Evolutionary conservation across 306 rosid genomes (phyloP).

Genomic region (Dicorynia guianensis): DNA sequence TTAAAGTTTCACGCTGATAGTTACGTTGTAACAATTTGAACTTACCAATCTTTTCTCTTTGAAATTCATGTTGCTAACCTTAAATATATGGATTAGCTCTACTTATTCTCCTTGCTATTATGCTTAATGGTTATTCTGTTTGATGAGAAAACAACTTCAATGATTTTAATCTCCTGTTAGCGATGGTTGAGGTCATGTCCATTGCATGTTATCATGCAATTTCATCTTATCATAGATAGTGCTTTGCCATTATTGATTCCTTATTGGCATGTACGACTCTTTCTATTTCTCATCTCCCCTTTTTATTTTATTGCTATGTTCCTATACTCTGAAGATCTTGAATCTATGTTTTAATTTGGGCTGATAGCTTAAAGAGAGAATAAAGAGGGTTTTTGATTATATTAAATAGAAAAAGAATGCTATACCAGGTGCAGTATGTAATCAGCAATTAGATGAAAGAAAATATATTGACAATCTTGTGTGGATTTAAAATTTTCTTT

Average conservation of each 20-base stretch:
- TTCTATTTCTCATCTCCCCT: too few species aligned
- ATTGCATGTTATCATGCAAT: constrained; percentile 2
- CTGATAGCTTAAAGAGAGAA: constrained; percentile 28
- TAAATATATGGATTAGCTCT: neutral
- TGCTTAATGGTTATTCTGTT: neutral
- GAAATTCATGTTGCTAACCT: neutral
- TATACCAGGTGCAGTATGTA: neutral
- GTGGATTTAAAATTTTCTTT: too few species aligned
- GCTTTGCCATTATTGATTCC: too few species aligned
- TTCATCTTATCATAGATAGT: too few species aligned
- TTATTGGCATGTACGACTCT: too few species aligned
- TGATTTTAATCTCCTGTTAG: constrained; percentile 18
- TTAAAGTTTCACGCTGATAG: too few species aligned
- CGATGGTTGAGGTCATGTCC: constrained; percentile 29
- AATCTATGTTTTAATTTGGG: neutral
- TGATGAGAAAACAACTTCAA: constrained; percentile 31
- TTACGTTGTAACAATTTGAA: too few species aligned
- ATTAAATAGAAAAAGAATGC: neutral
- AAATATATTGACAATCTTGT: neutral
- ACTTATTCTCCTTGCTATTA: neutral
- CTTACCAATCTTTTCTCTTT: neutral
- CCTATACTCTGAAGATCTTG: constrained; percentile 9
- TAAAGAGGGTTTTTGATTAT: constrained; percentile 21
- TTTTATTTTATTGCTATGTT: too few species aligned
- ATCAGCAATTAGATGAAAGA: constrained; percentile 2